Evolutionary conservation across 352 stramenopile species (phyloP), one percentile per base, ranked within the genome.

Genomic region (Hyaloperonospora arabidopsidis): DNA sequence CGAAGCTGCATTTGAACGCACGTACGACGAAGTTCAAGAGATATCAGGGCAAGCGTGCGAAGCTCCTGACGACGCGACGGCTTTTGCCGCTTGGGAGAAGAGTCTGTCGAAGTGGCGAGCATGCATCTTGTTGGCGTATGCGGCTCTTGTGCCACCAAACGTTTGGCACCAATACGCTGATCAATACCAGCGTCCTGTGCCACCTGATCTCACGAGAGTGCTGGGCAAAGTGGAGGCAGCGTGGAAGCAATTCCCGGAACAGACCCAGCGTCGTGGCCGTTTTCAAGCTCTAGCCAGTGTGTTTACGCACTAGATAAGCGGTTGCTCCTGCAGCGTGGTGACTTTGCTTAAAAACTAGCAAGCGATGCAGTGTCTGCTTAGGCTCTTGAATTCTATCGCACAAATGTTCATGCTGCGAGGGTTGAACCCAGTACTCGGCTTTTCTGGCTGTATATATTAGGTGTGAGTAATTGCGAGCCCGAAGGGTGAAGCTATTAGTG

Each of bases 101-200:
- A 72, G 73, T 12, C 63, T 92, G 23, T 61, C 40, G 17, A 68
- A 68, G 29, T 92, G 82, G 82, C 73, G 82, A 12, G 49, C 59
- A n/a, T 79, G 76, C 48, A 63, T 92, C 48, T 36, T 92, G 22
- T 52, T 88, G 14, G 77, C 79, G 10, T 92, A 85, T 58, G 64
- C 76, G 14, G 72, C 82, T 12, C 72, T 92, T 14, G 76, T 92
- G 35, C 66, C 73, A 14, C 79, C 79, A 3, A 68, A 65, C 22
- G 70, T 79, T 45, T 92, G 82, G 82, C 59, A 76, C 8, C 64
- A 76, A 59, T 89, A 89, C 47, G 70, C 74, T 11, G 61, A 74
- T 11, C 79, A 86, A 45, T 82, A 78, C 52, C 50, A 62, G 18
- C 76, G 79, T 1, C 40, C 52, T 0, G 63, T 89, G 29, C 79